Percentiles rank a stretch among this genome's conserved stretches.
These are phyloP conservation scores for Catunica adiposa DNA, from an alignment of 2,329 filamentous ascomycete genomes.

Conservation along the genomic window DNA sequence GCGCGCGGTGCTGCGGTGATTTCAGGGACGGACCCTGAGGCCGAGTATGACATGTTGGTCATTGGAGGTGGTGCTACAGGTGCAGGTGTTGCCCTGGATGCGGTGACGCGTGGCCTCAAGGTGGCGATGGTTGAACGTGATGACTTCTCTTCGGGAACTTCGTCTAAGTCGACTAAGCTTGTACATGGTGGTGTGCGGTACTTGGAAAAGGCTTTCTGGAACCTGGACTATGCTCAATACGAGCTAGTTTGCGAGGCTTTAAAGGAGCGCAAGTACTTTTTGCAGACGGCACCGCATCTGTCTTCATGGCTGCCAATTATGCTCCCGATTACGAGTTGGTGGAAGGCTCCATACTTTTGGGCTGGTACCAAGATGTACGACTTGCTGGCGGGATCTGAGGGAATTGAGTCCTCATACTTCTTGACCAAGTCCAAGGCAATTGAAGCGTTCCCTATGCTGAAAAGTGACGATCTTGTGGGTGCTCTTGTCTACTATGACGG, in stretches of 20 bases:
- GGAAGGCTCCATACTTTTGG: constrained; percentile 65
- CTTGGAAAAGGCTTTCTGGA: constrained; percentile 60
- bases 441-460: constrained; percentile 78
- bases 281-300: constrained; percentile 58
- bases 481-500: constrained; percentile 85
- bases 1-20: constrained; percentile 21
- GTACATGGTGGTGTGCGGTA: constrained; percentile 64
- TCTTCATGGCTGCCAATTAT: constrained; percentile 61
- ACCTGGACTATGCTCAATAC: constrained; percentile 59
- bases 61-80: constrained; percentile 59
- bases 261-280: constrained; percentile 58
- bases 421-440: constrained; percentile 72
- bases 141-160: constrained; percentile 58
- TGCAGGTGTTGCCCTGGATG: constrained; percentile 54
- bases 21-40: constrained; percentile 16
- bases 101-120: constrained; percentile 52
- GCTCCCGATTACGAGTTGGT: constrained; percentile 59
- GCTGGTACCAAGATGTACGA: constrained; percentile 69
- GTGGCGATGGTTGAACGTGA: constrained; percentile 57
- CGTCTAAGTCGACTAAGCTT: constrained; percentile 60
- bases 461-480: constrained; percentile 60
- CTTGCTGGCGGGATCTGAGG: constrained; percentile 67
- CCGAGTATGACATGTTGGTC: constrained; percentile 51
- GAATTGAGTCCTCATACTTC: constrained; percentile 80
- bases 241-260: constrained; percentile 55